Evolutionary conservation across 2,329 filamentous ascomycete genomes (phyloP).

Genomic region (Microthyrium microscopicum): DNA sequence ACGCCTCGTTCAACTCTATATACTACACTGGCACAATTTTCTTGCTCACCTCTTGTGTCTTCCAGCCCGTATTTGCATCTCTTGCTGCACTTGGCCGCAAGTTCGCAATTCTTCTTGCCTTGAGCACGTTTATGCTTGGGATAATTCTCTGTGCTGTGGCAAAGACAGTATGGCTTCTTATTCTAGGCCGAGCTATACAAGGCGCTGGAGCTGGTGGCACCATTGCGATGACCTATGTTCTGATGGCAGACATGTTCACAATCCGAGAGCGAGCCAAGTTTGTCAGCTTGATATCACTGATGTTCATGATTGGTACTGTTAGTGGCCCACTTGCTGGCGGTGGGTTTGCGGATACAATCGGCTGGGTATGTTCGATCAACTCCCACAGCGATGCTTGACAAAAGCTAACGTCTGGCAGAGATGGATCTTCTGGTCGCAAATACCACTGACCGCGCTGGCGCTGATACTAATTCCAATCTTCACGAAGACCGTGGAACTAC

Average conservation of each 20-base stretch:
- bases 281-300: conserved; percentile 19
- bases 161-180: conserved; percentile 15
- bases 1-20: conserved; percentile 10
- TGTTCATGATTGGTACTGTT: conserved; percentile 21
- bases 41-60: conserved; percentile 9
- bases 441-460: too few species aligned
- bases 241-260: conserved; percentile 27
- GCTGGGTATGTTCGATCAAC: conserved; percentile 3
- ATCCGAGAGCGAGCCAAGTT: conserved; percentile 23
- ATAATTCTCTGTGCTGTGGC: conserved; percentile 31
- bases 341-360: conserved; percentile 13
- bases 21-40: conserved; percentile 12
- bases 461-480: too few species aligned
- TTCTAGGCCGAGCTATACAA: conserved; percentile 24
- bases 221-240: conserved; percentile 18
- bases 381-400: too few species aligned
- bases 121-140: conserved; percentile 34
- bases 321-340: conserved; percentile 27
- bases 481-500: too few species aligned
- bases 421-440: too few species aligned
- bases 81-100: conserved; percentile 18
- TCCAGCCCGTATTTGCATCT: conserved; percentile 11
- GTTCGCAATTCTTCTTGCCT: conserved; percentile 16
- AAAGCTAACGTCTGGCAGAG: too few species aligned
- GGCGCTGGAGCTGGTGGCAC: conserved; percentile 25